Conservation (phyloP, 257 asterid species). For the Rubia yunnanensis region DNA sequence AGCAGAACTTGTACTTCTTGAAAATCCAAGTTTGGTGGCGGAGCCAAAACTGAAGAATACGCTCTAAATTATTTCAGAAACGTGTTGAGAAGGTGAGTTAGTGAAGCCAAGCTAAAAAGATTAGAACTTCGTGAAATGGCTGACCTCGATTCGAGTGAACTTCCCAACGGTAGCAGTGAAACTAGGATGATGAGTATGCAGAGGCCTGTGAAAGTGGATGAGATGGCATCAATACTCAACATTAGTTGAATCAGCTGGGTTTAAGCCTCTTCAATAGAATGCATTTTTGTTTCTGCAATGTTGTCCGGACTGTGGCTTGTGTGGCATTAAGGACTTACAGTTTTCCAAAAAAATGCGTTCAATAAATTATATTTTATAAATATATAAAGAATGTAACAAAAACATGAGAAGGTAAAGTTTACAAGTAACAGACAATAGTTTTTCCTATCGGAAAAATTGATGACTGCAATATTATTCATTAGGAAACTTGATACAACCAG, state of each 20-base stretch:
- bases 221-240: conserved; percentile 78
- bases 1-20: conserved; percentile 72
- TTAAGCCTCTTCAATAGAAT: conserved; percentile 21
- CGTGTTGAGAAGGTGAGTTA: conserved; percentile 88
- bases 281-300: too few relatives aligned
- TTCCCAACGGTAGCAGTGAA: conserved; percentile 15
- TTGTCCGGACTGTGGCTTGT: too few relatives aligned
- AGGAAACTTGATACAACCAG: too few relatives aligned
- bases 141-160: conserved; percentile 32
- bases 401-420: too few relatives aligned
- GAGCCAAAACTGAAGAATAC: conserved; percentile 59
- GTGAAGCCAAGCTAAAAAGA: conserved; percentile 67
- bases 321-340: too few relatives aligned
- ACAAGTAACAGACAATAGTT: too few relatives aligned
- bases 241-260: conserved; percentile 87
- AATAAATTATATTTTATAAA: too few relatives aligned
- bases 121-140: conserved; percentile 44
- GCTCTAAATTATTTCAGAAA: conserved; percentile 60
- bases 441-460: too few relatives aligned
- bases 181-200: conserved; percentile 21
- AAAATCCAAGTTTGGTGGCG: conserved; percentile 46
- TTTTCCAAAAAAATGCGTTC: too few relatives aligned
- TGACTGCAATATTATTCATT: too few relatives aligned
- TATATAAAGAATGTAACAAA: too few relatives aligned
- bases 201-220: conserved; percentile 39